Conservation (phyloP, 2,329 filamentous ascomycete genomes). For the Neobulgaria alba region DNA sequence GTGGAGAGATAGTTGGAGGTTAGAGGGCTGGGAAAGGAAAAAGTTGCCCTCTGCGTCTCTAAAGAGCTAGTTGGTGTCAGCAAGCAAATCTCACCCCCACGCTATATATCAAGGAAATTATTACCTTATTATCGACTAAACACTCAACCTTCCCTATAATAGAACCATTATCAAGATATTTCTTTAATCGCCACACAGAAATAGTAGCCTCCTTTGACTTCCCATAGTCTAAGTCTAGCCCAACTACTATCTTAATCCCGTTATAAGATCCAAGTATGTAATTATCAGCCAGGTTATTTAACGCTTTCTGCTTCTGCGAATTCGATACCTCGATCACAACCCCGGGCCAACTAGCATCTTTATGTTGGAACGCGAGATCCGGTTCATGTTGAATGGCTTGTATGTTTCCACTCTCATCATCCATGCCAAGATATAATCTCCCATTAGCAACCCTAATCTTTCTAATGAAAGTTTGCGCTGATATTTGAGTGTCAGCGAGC, state of each 20-base stretch:
- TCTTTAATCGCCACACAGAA: slow-evolving; percentile 15
- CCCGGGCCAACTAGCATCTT: slow-evolving; percentile 11
- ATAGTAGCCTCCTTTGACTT: slow-evolving; percentile 11
- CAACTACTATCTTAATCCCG: slow-evolving; percentile 11
- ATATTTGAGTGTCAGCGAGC: slow-evolving; percentile 7
- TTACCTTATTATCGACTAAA: slow-evolving; percentile 14
- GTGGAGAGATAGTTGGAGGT: slow-evolving; percentile 12
- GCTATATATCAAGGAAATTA: slow-evolving; percentile 6
- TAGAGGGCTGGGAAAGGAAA: slow-evolving; percentile 10
- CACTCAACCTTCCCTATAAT: slow-evolving; percentile 10
- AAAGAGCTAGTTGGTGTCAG: slow-evolving; percentile 13
- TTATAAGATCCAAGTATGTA: slow-evolving; percentile 13
- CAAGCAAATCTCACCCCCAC: too few relatives aligned
- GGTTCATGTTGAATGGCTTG: slow-evolving; percentile 10
- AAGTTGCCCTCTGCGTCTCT: slow-evolving; percentile 13
- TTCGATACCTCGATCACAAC: slow-evolving; percentile 12
- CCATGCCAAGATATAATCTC: slow-evolving; percentile 13
- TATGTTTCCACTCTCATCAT: slow-evolving; percentile 20
- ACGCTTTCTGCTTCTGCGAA: slow-evolving; percentile 11
- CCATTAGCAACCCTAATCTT: slow-evolving; percentile 13
- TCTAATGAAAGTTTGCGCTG: slow-evolving; percentile 9
- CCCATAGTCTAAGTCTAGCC: slow-evolving; percentile 14
- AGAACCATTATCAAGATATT: slow-evolving; percentile 4
- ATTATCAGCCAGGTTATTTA: slow-evolving; percentile 10
- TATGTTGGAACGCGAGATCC: slow-evolving; percentile 13